Percentiles rank a stretch among this genome's conserved stretches.
These are phyloP conservation scores for Tillandsia leiboldiana DNA, from an alignment of 176 grass and related monocot species.

Conservation along the genomic window DNA sequence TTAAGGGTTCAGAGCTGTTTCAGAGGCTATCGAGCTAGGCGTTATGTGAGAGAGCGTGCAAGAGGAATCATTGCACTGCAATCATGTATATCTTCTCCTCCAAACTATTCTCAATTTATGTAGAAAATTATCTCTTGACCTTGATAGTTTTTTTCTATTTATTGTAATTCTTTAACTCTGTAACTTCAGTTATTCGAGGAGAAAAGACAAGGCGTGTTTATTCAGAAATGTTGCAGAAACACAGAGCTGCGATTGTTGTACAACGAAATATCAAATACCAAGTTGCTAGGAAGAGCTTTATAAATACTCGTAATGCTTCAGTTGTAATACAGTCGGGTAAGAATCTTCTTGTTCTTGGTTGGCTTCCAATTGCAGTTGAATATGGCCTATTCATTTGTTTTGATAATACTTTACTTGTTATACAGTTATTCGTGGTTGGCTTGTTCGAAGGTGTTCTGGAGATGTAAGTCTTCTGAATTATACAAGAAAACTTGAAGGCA, in stretches of 20 bases:
- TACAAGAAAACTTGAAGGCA: conserved; percentile 45
- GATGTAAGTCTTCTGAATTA: conserved; percentile 63
- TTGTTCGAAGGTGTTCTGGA: conserved; percentile 69
- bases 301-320: conserved; percentile 52
- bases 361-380: not conserved
- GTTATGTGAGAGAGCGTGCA: conserved; percentile 47
- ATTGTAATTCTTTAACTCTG: conserved; percentile 10
- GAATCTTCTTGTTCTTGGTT: conserved; percentile 6
- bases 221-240: conserved; percentile 43
- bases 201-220: conserved; percentile 57
- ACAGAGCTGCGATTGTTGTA: conserved; percentile 49
- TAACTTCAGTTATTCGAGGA: conserved; percentile 59
- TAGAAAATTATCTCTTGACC: conserved; percentile 4
- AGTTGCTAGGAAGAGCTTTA: conserved; percentile 59
- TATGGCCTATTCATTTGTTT: conserved; percentile 3
- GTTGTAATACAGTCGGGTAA: conserved; percentile 82
- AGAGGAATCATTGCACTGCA: conserved; percentile 78
- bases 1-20: conserved; percentile 99
- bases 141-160: conserved; percentile 1
- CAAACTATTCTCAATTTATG: not conserved
- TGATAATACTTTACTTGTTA: conserved; percentile 6
- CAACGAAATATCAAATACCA: conserved; percentile 65
- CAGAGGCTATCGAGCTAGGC: conserved; percentile 68
- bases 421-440: conserved; percentile 65
- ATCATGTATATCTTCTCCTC: conserved; percentile 46